Conservation (phyloP, 176 grass and related monocot genomes). For the Themeda triandra region DNA sequence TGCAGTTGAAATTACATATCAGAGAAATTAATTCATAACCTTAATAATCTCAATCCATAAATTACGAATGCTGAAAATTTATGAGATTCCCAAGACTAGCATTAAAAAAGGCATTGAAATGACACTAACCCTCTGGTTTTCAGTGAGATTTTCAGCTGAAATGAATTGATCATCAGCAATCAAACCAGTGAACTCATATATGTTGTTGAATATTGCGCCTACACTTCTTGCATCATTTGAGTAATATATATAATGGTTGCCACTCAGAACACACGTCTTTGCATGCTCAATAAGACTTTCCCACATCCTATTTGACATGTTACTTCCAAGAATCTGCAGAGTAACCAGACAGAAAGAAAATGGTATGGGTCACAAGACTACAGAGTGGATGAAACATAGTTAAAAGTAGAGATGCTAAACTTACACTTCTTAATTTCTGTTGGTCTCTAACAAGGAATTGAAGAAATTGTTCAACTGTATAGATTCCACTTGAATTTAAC, state of each 20-base stretch:
- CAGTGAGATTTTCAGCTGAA: slow-evolving; percentile 71
- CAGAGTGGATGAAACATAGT: not conserved
- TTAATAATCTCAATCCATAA: slow-evolving; percentile 1
- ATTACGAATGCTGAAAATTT: not conserved
- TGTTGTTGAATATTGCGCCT: slow-evolving; percentile 86
- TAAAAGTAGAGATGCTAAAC: slow-evolving; percentile 20
- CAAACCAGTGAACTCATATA: slow-evolving; percentile 80
- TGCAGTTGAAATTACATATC: not conserved
- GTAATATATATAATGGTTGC: slow-evolving; percentile 87
- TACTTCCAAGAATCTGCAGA: slow-evolving; percentile 69
- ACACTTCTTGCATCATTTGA: slow-evolving; percentile 48
- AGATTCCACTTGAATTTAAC: slow-evolving; percentile 56
- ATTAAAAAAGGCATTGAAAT: not conserved
- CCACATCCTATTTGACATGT: slow-evolving; percentile 95
- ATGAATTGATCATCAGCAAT: slow-evolving; percentile 75
- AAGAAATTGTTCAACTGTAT: slow-evolving; percentile 85
- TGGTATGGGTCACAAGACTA: slow-evolving; percentile 12
- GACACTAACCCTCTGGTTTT: slow-evolving; percentile 74
- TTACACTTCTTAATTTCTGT: slow-evolving; percentile 76
- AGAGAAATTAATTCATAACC: not conserved
- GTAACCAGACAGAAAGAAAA: not conserved
- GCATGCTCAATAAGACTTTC: slow-evolving; percentile 87
- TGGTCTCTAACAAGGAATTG: slow-evolving; percentile 71
- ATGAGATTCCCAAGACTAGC: not conserved
- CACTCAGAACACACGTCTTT: slow-evolving; percentile 79